A percentile compares a stretch with the other conserved stretches of the same genome.
phyloP scores from a whole-genome alignment of 2,329 filamentous ascomycete species.

The Cladosporium sphaerospermum region DNA sequence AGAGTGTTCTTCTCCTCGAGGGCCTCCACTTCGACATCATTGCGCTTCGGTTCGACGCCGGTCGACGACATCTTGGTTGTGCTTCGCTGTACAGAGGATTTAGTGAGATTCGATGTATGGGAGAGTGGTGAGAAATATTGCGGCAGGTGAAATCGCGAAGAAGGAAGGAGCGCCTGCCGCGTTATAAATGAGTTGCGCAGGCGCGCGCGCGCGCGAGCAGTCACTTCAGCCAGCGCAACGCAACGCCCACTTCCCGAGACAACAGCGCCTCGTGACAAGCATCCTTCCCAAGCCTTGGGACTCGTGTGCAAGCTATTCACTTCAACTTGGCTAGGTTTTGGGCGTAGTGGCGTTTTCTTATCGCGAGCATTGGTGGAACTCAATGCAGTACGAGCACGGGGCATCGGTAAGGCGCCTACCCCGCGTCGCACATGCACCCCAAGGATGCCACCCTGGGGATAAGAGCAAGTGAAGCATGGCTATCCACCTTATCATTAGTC shows the following conservation, averaged over 20 bases:
- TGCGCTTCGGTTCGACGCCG: conserved; percentile 6
- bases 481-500: no score
- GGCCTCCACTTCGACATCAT: conserved; percentile 35
- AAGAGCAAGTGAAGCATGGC: neutral
- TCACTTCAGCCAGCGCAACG: neutral
- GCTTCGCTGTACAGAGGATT: neutral
- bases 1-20: conserved; percentile 40
- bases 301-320: neutral
- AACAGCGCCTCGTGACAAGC: neutral
- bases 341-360: conserved; percentile 1
- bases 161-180: no score
- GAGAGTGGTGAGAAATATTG: neutral
- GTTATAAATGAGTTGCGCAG: no score
- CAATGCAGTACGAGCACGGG: neutral
- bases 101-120: neutral
- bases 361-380: conserved; percentile 2
- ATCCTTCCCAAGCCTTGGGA: neutral
- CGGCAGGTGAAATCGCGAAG: no score
- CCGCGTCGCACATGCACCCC: conserved; percentile 2
- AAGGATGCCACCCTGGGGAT: neutral
- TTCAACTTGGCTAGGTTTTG: neutral
- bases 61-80: conserved; percentile 6
- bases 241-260: neutral
- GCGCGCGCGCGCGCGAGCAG: neutral
- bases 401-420: neutral